Conservation (phyloP, 768 basidiomycete species). For the Aureoboletus auriporus region DNA sequence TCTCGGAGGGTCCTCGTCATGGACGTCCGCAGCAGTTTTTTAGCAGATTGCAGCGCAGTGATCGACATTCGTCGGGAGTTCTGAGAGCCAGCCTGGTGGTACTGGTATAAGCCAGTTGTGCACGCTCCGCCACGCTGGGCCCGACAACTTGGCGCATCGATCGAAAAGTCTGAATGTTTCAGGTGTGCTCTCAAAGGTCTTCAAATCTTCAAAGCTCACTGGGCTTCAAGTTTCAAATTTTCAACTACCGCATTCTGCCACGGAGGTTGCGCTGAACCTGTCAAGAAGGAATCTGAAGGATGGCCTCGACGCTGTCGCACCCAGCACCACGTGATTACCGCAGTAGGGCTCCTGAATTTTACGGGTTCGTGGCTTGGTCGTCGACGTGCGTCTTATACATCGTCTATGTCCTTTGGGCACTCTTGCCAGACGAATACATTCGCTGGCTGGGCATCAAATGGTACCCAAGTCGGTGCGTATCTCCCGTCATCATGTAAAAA, state of each 20-base stretch:
- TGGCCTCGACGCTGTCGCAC: constrained; percentile 41
- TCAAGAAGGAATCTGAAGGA: constrained; percentile 6
- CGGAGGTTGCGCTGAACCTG: constrained; percentile 20
- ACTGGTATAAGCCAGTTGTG: too few species aligned
- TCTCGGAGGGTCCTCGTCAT: constrained; percentile 42
- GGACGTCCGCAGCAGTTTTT: constrained; percentile 57
- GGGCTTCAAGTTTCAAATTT: too few species aligned
- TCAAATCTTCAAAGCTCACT: too few species aligned
- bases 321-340: constrained; percentile 43
- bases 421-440: constrained; percentile 72
- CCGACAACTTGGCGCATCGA: too few species aligned
- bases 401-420: constrained; percentile 74
- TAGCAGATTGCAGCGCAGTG: constrained; percentile 27
- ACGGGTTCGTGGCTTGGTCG: constrained; percentile 87
- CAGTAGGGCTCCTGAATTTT: constrained; percentile 79
- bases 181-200: too few species aligned
- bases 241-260: constrained; percentile 7
- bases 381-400: constrained; percentile 68
- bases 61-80: constrained; percentile 23
- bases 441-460: constrained; percentile 64
- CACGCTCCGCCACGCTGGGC: too few species aligned
- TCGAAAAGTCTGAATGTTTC: too few species aligned
- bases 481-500: background rate
- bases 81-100: background rate
- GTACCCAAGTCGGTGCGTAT: constrained; percentile 80